Evolutionary conservation across 331 rosid genomes (phyloP).

Genomic region (Acacia pycnantha): DNA sequence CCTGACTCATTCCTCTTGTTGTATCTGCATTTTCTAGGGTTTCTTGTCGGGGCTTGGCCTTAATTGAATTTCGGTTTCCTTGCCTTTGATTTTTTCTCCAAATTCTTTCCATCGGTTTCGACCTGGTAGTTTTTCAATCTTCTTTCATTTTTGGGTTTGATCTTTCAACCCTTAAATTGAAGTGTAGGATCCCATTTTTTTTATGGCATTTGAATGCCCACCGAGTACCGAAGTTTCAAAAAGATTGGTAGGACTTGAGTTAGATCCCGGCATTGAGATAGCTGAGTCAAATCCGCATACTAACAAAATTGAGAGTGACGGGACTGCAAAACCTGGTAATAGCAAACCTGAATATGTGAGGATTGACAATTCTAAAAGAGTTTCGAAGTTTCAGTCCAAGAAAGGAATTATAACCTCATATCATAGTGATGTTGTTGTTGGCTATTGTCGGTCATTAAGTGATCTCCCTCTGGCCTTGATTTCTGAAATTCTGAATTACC

Average conservation of each 20-base stretch:
- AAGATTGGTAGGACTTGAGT: slow-evolving; percentile 34
- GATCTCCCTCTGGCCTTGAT: slow-evolving; percentile 80
- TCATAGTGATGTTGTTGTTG: slow-evolving; percentile 39
- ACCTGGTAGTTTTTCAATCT: neutral
- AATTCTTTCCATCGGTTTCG: neutral
- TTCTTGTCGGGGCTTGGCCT: neutral
- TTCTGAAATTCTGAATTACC: slow-evolving; percentile 79
- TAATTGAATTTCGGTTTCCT: slow-evolving; percentile 22
- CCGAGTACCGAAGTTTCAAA: slow-evolving; percentile 50
- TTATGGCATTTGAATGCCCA: slow-evolving; percentile 94
- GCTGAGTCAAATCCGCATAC: slow-evolving; percentile 35
- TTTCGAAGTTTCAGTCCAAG: slow-evolving; percentile 33
- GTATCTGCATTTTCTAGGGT: slow-evolving; percentile 13
- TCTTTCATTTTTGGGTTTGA: slow-evolving; percentile 44
- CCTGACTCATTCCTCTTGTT: neutral
- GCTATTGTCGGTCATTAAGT: slow-evolving; percentile 48
- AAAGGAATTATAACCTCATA: slow-evolving; percentile 39
- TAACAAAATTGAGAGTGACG: slow-evolving; percentile 30
- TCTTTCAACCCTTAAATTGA: slow-evolving; percentile 34
- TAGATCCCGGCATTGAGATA: slow-evolving; percentile 37
- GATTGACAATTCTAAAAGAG: slow-evolving; percentile 31
- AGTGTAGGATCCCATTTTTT: slow-evolving; percentile 38
- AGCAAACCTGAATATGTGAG: slow-evolving; percentile 28
- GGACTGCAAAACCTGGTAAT: slow-evolving; percentile 28
- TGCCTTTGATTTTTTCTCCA: neutral